phyloP scores from a whole-genome alignment of 169 alveolate genomes.

The Hepatocystis sp. region DNA sequence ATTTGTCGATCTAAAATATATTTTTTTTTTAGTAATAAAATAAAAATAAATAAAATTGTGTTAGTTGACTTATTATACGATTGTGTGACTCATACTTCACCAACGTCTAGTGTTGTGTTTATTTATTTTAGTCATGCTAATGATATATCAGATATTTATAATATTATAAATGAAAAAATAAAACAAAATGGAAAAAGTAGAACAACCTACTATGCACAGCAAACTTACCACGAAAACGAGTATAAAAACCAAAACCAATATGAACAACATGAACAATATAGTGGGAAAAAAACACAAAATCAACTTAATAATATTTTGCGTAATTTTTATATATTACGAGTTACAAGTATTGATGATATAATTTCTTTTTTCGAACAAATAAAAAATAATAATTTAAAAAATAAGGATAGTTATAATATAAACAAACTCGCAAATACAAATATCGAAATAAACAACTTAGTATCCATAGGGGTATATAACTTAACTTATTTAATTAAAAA shows the following conservation, averaged over 20 bases:
- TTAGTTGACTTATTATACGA: conserved; percentile 23
- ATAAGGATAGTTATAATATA: conserved; percentile 6
- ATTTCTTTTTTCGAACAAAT: conserved; percentile 20
- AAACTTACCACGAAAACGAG: too few species aligned
- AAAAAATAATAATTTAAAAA: not conserved
- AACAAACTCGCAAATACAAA: not conserved
- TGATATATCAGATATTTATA: conserved; percentile 19
- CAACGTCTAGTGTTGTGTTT: conserved; percentile 10
- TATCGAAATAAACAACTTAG: conserved; percentile 5
- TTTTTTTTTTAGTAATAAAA: conserved; percentile 31
- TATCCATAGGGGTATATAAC: conserved; percentile 41
- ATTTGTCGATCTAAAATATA: conserved; percentile 23
- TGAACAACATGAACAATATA: too few species aligned
- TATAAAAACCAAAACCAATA: too few species aligned
- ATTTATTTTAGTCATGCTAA: conserved; percentile 41
- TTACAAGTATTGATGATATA: conserved; percentile 19
- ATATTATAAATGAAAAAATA: conserved; percentile 27
- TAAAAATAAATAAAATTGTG: conserved; percentile 41
- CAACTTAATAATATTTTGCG: conserved; percentile 9
- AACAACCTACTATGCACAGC: too few species aligned
- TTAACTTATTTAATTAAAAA: conserved; percentile 33
- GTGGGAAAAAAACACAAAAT: not conserved
- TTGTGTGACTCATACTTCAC: not conserved
- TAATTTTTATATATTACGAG: conserved; percentile 20
- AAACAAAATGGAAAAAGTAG: not conserved